These are phyloP conservation scores for Phyllosticta citrichinensis DNA, from an alignment of 2,329 filamentous ascomycete species.

Conservation along the genomic window DNA sequence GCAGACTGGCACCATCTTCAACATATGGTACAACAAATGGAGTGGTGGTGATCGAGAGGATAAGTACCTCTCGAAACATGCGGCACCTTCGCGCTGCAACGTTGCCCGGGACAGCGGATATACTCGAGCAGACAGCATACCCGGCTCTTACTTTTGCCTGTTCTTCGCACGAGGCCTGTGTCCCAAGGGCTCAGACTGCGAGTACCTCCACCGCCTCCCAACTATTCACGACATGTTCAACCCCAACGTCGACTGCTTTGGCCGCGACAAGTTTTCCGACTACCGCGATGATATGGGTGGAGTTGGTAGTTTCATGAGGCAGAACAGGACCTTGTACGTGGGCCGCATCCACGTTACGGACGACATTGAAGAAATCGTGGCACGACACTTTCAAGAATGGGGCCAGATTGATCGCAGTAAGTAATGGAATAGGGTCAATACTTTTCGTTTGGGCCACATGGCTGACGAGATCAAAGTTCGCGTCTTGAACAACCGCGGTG, in stretches of 20 bases:
- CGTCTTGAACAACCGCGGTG: constrained; percentile 78
- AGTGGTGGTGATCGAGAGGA: constrained; percentile 89
- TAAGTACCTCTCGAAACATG: constrained; percentile 73
- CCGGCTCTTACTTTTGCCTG: constrained; percentile 78
- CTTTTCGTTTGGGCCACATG: background rate
- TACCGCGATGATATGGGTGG: constrained; percentile 98
- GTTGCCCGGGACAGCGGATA: constrained; percentile 55
- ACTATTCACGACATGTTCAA: constrained; percentile 83
- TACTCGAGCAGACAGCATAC: constrained; percentile 39
- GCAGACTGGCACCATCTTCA: constrained; percentile 64
- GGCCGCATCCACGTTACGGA: constrained; percentile 91
- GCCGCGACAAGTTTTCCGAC: constrained; percentile 82
- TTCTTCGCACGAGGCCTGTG: constrained; percentile 78
- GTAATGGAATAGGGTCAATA: constrained; percentile 10
- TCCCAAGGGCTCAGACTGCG: constrained; percentile 83
- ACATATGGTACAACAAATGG: constrained; percentile 99
- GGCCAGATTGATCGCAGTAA: constrained; percentile 71
- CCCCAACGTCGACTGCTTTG: constrained; percentile 91
- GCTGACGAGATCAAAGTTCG: constrained; percentile 39
- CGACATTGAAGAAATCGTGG: constrained; percentile 93
- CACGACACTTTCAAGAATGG: constrained; percentile 94
- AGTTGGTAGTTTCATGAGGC: constrained; percentile 84
- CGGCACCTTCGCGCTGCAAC: constrained; percentile 79
- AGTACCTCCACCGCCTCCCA: constrained; percentile 84
- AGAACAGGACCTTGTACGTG: constrained; percentile 89